phyloP scores from a whole-genome alignment of 345 rosid genomes.

The Toxicodendron radicans region DNA sequence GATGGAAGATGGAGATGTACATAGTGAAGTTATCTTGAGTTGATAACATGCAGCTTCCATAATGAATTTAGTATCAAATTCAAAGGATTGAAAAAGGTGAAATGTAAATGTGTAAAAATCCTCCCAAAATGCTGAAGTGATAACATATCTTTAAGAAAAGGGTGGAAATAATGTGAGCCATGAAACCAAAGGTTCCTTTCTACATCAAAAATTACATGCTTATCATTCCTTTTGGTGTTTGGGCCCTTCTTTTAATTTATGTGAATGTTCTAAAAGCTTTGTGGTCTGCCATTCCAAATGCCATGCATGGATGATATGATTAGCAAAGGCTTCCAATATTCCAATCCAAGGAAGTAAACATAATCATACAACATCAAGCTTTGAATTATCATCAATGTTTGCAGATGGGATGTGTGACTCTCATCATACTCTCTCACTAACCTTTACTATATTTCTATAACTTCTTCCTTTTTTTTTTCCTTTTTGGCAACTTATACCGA shows the following conservation, averaged over 20 bases:
- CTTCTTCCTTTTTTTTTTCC: no score
- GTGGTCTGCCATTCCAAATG: background rate
- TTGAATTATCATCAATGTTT: background rate
- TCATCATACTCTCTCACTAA: background rate
- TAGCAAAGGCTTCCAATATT: background rate
- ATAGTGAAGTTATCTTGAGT: slow-evolving; percentile 58
- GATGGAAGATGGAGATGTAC: slow-evolving; percentile 74
- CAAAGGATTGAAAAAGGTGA: no score
- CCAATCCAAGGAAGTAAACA: background rate
- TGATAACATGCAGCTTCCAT: slow-evolving; percentile 13
- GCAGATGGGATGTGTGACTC: slow-evolving; percentile 3
- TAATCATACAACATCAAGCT: background rate
- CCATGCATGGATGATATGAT: background rate
- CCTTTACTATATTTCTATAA: background rate
- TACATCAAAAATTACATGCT: no score
- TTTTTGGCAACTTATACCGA: slow-evolving; percentile 7
- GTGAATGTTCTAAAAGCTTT: background rate
- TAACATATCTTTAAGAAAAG: no score
- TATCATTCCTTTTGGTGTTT: background rate
- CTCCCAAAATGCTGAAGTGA: no score
- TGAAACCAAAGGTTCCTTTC: no score
- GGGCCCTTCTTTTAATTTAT: background rate
- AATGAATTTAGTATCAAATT: no score
- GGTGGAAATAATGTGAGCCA: no score
- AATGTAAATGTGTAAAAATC: no score